phyloP scores from a whole-genome alignment of 441 rosid species.

The Theobroma grandiflorum region DNA sequence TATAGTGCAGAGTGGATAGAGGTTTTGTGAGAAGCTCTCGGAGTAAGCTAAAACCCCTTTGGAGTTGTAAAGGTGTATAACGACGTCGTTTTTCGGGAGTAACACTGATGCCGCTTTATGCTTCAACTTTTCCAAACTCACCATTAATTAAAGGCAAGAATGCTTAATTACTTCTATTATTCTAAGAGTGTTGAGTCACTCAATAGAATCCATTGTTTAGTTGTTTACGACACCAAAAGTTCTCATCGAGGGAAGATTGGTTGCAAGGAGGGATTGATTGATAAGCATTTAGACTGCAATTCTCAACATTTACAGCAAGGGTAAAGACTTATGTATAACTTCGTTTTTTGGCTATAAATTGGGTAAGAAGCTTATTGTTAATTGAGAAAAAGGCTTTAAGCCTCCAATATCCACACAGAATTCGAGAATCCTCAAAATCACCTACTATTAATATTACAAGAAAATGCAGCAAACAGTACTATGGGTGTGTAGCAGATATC shows the following conservation, averaged over 20 bases:
- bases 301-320: conserved; percentile 20
- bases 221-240: background rate
- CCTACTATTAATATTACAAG: conserved; percentile 33
- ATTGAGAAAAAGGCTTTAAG: conserved; percentile 31
- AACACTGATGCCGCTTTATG: background rate
- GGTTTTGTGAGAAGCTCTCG: conserved; percentile 23
- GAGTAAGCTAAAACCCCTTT: conserved; percentile 32
- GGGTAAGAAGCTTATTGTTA: conserved; percentile 32
- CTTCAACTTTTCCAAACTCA: background rate
- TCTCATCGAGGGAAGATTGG: background rate
- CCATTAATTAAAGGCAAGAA: background rate
- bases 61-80: background rate
- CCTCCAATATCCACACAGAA: conserved; percentile 37
- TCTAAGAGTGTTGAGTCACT: background rate
- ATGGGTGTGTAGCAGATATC: conserved; percentile 7
- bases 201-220: background rate
- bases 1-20: background rate
- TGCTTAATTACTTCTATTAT: background rate
- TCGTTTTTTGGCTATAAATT: background rate
- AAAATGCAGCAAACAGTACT: conserved; percentile 24
- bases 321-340: background rate
- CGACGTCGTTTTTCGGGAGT: background rate
- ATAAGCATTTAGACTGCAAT: background rate
- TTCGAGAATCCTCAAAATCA: conserved; percentile 29
- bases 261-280: background rate